Evolutionary conservation across 164 flowering plant species (phyloP), one percentile per base, ranked within the genome.

Genomic region (Vitis riparia): DNA sequence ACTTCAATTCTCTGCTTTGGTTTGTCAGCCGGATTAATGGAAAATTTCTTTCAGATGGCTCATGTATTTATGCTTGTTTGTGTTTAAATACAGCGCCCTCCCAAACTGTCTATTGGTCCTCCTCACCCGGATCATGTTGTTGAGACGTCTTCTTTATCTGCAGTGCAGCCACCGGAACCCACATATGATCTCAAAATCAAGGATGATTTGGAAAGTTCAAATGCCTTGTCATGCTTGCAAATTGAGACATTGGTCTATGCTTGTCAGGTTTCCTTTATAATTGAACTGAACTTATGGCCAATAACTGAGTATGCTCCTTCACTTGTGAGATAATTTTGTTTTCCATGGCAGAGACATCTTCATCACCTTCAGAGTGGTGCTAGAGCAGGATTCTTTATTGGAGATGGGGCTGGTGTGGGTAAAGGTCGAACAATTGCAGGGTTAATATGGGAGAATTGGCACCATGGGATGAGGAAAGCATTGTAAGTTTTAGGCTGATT

Each of bases 381-480:
- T 15, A 87, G 96, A 80, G 99, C 98, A 49, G 99, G 99, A 58
- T 95, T 95, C 74, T 95, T 95, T 82, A 66, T 95, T 70, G 99
- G 99, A 64, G 99, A 95, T 82, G 99, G 99, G 71, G 99, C 99
- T 78, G 99, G 99, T 65, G 97, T 95, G 30, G 99, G 99, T 52
- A 95, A 95, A 89, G 99, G 99, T 69, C 85, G 99, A 74, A 90
- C 99, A 64, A 87, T 95, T 72, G 99, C 98, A 0, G 98, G 99
- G n/a, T 74, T 95, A 73, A 91, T 95, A 73, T 92, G 97, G 98
- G 99, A 95, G 77, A 92, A 92, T 80, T 95, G 99, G 99, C 93
- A 89, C 51, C 91, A 86, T 79, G 88, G 93, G 67, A 87, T 92
- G 79, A 86, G 79, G 76, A 92, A 90, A 82, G 86, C 99, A 69